phyloP scores from a whole-genome alignment of 169 alveolate species.

The Eimeria sp. region DNA sequence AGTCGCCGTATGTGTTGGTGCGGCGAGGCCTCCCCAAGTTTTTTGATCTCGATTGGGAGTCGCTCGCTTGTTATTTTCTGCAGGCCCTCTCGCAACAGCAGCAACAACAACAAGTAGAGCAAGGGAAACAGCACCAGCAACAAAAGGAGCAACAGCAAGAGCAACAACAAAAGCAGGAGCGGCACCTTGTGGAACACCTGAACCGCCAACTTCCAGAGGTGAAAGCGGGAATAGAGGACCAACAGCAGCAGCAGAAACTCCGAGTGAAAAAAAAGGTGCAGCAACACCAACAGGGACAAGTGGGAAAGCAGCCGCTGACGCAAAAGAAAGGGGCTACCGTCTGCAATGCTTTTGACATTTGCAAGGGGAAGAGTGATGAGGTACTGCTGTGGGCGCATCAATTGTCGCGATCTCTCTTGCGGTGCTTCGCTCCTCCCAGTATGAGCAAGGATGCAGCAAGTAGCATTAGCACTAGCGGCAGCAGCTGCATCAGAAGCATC shows the following conservation, averaged over 20 bases:
- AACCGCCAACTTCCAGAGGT: neutral
- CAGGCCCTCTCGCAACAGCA: neutral
- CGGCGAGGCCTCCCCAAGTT: constrained; percentile 83
- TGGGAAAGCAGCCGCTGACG: neutral
- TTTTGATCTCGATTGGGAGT: constrained; percentile 67
- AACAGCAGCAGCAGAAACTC: neutral
- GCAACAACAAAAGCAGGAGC: neutral
- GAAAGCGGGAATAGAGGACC: neutral
- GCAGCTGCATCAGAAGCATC: neutral
- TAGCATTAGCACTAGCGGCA: neutral
- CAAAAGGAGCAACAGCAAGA: neutral
- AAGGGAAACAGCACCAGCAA: neutral
- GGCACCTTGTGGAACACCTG: neutral
- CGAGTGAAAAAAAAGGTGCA: neutral
- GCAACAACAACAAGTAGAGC: neutral
- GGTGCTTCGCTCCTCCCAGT: constrained; percentile 6
- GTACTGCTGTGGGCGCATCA: constrained; percentile 30
- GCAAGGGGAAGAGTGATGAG: neutral
- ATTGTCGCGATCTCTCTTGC: neutral
- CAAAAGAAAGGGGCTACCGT: neutral
- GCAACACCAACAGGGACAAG: neutral
- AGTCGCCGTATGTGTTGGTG: constrained; percentile 7
- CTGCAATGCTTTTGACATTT: neutral
- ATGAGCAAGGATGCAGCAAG: neutral
- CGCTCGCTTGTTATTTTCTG: constrained; percentile 40